Evolutionary conservation across 164 flowering plant species (phyloP).

Genomic region (Hamamelis virginiana): DNA sequence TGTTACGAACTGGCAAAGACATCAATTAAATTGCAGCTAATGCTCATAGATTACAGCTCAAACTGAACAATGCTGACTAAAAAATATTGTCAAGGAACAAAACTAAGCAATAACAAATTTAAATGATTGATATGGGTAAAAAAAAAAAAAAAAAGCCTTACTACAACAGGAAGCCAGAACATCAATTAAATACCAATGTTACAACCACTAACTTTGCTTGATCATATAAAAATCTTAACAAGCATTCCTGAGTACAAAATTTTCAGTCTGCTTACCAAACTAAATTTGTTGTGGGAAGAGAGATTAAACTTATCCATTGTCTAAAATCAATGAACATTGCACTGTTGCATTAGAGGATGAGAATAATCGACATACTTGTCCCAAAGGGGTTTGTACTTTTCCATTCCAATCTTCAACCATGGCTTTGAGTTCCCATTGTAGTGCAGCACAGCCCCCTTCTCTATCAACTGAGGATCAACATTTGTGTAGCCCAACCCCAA

Average conservation of each 20-base stretch:
- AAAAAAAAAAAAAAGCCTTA: constrained; percentile 1
- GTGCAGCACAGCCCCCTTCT: constrained; percentile 79
- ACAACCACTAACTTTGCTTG: constrained; percentile 21
- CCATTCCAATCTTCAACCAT: constrained; percentile 86
- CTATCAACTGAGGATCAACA: constrained; percentile 61
- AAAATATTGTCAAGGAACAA: neutral
- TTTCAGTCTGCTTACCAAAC: neutral
- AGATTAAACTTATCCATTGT: neutral
- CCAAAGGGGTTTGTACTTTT: constrained; percentile 80
- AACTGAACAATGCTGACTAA: no score
- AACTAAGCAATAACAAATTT: neutral
- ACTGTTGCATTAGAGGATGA: constrained; percentile 64
- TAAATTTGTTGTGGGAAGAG: constrained; percentile 5
- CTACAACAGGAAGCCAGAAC: neutral
- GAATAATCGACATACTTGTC: constrained; percentile 69
- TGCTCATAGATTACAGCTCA: neutral
- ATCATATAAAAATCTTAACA: constrained; percentile 11
- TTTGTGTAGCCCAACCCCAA: constrained; percentile 77
- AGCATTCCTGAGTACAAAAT: constrained; percentile 18
- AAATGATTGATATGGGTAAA: neutral
- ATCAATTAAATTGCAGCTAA: neutral
- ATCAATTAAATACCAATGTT: constrained; percentile 7
- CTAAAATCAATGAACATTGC: constrained; percentile 59
- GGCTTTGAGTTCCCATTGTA: constrained; percentile 87
- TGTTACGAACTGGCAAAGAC: no score